Percentiles rank a stretch among this genome's conserved stretches.
Conservation (phyloP, 192 early-diverging fungal species). For the Podila epigama region DNA sequence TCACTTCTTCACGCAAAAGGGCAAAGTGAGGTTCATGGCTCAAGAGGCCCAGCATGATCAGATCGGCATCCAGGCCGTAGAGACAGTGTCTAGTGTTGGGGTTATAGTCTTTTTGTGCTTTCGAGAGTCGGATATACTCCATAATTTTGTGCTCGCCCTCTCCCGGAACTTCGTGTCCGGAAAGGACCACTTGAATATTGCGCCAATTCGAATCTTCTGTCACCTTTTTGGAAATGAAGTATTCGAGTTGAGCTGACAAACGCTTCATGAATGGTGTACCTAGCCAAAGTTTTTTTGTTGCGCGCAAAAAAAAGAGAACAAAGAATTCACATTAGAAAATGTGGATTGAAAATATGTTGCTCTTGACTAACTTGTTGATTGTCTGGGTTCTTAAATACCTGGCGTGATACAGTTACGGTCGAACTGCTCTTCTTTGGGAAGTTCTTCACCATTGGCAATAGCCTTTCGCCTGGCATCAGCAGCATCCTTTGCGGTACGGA, state of each 20-base stretch:
- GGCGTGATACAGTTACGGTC: constrained; percentile 99
- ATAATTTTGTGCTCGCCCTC: constrained; percentile 99
- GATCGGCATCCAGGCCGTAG: constrained; percentile 97
- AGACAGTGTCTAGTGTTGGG: constrained; percentile 93
- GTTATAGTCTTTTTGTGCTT: constrained; percentile 82
- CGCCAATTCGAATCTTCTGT: constrained; percentile 91
- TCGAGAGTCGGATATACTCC: constrained; percentile 94
- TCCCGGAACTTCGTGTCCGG: constrained; percentile 94
- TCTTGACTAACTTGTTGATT: not conserved
- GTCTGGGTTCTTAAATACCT: constrained; percentile 48
- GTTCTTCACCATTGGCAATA: constrained; percentile 72
- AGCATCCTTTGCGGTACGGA: constrained; percentile 91
- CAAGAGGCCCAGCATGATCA: constrained; percentile 95
- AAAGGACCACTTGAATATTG: constrained; percentile 90
- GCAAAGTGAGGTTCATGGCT: constrained; percentile 98
- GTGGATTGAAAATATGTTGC: not conserved
- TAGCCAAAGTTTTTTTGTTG: too few species aligned
- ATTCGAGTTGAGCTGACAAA: constrained; percentile 84
- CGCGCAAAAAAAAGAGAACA: too few species aligned
- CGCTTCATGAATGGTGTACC: constrained; percentile 96
- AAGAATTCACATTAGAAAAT: not conserved
- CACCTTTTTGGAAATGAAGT: constrained; percentile 90
- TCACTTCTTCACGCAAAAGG: constrained; percentile 95
- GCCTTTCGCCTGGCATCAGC: constrained; percentile 70
- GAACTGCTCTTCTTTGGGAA: constrained; percentile 76